Conservation (phyloP, 2,329 filamentous ascomycete genomes). For the Pyricularia grisea region DNA sequence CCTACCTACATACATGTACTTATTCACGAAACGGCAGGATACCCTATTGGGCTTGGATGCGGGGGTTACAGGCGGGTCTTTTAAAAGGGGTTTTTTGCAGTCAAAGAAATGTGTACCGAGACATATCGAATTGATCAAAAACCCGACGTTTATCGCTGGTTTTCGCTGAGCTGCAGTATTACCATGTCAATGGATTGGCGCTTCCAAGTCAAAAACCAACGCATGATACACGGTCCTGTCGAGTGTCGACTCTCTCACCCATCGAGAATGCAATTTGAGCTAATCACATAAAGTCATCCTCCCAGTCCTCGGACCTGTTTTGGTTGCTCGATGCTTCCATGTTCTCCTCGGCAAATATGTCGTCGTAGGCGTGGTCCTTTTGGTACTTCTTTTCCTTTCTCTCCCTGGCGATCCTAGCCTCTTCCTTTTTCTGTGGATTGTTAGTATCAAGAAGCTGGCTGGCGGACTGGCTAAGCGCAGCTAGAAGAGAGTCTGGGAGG, state of each 20-base stretch:
- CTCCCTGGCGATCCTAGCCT: conserved; percentile 64
- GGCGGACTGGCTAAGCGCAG: neutral
- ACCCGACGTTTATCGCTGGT: neutral
- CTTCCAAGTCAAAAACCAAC: neutral
- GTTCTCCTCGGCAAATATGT: conserved; percentile 76
- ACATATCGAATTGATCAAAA: neutral
- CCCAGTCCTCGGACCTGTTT: conserved; percentile 65
- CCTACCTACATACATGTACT: no score
- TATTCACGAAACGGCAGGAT: neutral
- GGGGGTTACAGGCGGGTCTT: neutral
- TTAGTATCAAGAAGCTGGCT: conserved; percentile 5
- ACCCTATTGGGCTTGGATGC: neutral
- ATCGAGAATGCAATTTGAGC: neutral
- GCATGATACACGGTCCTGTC: neutral
- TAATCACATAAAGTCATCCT: conserved; percentile 83
- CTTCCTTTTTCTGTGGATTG: conserved; percentile 69
- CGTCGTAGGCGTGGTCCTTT: conserved; percentile 97
- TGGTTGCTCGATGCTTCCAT: conserved; percentile 76
- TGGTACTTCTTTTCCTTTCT: conserved; percentile 85
- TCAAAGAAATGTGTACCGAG: neutral
- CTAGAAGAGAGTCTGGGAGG: neutral
- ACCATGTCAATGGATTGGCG: neutral
- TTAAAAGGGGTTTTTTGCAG: neutral
- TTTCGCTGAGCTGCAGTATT: neutral
- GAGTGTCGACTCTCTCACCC: neutral